Base-by-base conservation (phyloP, 495 filamentous ascomycete genomes). In the Penicillium daleae region DNA sequence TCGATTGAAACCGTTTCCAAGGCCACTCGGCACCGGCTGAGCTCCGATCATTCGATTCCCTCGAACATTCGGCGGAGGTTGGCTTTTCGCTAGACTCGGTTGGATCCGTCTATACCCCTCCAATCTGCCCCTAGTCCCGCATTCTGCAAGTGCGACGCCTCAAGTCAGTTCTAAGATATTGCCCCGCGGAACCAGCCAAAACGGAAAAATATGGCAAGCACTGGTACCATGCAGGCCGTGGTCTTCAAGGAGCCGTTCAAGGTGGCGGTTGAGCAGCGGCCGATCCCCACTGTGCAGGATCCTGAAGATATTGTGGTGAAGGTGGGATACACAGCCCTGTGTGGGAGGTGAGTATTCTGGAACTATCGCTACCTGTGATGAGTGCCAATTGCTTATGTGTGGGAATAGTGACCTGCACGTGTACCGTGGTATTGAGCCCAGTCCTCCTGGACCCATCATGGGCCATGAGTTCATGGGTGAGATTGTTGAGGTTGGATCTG, bases 321-420 rank as follows among this genome's bases (percentile, higher is more conserved):
- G 75, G 92, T 97, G 51, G 82, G 83, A 56, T 89, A 91, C 69
- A 92, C 93, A 17, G 94, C 92, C 26, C 84, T 98, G 42, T 97
- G 94, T 75, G 94, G 94, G 66, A 93, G 91, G 92, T 93, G 77
- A 72, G 86, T 81, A 17, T 65, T 62, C 35, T 37, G 56, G 21
- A 49, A 24, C 21, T 46, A 62, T 40, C 40, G 31, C 52, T 27
- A 19, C 44, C 2, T 21, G 8, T 12, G 42, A 46, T 9, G 8
- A 13, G n/a, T 4, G 8, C 42, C 19, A 7, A 12, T 46, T 46
- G 9, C n/a, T 46, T 3, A 46, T 24, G 21, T 7, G 9, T 6
- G 1, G 12, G 42, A 24, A 24, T 51, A 97, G 92, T 70, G 95
- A 97, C 66, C 82, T 99, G 49, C 95, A 99, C 76, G 86, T 90